Conservation (phyloP, 139 green algal species). For the Penium margaritaceum region DNA sequence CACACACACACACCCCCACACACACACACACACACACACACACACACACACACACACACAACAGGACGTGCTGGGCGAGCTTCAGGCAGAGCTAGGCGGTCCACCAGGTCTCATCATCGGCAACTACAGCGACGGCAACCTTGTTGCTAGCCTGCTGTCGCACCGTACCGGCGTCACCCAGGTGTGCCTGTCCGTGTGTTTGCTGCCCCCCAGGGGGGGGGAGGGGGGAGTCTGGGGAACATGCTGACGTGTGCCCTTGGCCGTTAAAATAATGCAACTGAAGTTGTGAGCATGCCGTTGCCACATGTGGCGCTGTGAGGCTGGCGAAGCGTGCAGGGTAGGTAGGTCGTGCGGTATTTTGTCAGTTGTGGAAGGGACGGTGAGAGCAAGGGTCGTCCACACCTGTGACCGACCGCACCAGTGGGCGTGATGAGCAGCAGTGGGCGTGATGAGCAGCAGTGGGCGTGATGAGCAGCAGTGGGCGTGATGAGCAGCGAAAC, state of each 20-base stretch:
- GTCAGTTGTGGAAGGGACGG: too few relatives aligned
- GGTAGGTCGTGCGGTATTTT: too few relatives aligned
- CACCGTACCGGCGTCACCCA: slow-evolving; percentile 58
- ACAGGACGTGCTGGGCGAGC: slow-evolving; percentile 56
- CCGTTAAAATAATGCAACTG: background rate
- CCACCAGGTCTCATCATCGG: slow-evolving; percentile 73
- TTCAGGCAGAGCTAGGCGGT: slow-evolving; percentile 53
- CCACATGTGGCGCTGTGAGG: too few relatives aligned
- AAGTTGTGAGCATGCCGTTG: background rate
- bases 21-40: background rate
- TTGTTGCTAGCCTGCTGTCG: slow-evolving; percentile 68
- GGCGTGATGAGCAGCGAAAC: too few relatives aligned
- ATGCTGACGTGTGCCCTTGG: background rate
- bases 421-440: too few relatives aligned
- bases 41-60: background rate
- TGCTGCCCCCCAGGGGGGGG: too few relatives aligned
- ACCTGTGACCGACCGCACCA: too few relatives aligned
- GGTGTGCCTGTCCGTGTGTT: slow-evolving; percentile 6
- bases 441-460: too few relatives aligned
- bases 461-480: too few relatives aligned
- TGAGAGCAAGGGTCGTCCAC: too few relatives aligned
- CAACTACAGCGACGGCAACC: slow-evolving; percentile 76
- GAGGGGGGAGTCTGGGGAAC: too few relatives aligned
- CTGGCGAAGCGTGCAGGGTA: too few relatives aligned
- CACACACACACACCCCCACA: background rate